Evolutionary conservation across 768 basidiomycete genomes (phyloP).

Genomic region (Lactarius vividus): DNA sequence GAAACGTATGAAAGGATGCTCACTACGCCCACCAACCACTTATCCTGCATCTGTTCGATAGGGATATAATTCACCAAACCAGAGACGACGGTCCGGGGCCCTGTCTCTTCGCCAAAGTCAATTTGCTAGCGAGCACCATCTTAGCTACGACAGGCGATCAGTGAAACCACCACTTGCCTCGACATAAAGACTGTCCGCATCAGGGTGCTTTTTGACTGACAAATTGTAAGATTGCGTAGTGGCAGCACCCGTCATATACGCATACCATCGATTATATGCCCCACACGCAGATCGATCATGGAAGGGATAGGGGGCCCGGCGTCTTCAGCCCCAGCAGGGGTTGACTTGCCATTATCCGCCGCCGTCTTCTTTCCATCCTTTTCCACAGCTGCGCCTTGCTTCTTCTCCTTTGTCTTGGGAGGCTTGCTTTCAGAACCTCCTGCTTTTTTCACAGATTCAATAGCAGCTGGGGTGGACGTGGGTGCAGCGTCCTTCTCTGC

Average conservation of each 20-base stretch:
- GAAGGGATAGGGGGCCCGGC: slow-evolving; percentile 84
- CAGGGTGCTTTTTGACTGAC: slow-evolving; percentile 89
- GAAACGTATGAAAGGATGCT: slow-evolving; percentile 28
- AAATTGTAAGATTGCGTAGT: slow-evolving; percentile 4
- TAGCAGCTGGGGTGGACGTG: slow-evolving; percentile 30
- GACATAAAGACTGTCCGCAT: slow-evolving; percentile 96
- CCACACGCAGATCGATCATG: slow-evolving; percentile 96
- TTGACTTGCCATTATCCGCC: slow-evolving; percentile 32
- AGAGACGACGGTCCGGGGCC: slow-evolving; percentile 94
- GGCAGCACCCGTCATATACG: slow-evolving; percentile 9
- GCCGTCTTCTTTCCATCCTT: slow-evolving; percentile 39
- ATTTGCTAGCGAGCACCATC: slow-evolving; percentile 64
- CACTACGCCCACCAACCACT: slow-evolving; percentile 81
- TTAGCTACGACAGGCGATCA: slow-evolving; percentile 3
- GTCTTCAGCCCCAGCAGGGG: slow-evolving; percentile 50
- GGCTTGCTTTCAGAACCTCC: slow-evolving; percentile 37
- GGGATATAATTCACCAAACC: slow-evolving; percentile 96
- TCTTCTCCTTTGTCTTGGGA: slow-evolving; percentile 46
- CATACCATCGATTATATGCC: slow-evolving; percentile 87
- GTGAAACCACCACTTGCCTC: slow-evolving; percentile 52
- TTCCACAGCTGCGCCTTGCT: slow-evolving; percentile 42
- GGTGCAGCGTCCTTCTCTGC: slow-evolving; percentile 32
- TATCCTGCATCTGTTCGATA: slow-evolving; percentile 88
- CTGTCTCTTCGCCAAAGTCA: slow-evolving; percentile 91
- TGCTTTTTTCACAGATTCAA: slow-evolving; percentile 52